These are phyloP conservation scores for Rhodotorula graminis DNA, from an alignment of 768 basidiomycete genomes.

Conservation along the genomic window DNA sequence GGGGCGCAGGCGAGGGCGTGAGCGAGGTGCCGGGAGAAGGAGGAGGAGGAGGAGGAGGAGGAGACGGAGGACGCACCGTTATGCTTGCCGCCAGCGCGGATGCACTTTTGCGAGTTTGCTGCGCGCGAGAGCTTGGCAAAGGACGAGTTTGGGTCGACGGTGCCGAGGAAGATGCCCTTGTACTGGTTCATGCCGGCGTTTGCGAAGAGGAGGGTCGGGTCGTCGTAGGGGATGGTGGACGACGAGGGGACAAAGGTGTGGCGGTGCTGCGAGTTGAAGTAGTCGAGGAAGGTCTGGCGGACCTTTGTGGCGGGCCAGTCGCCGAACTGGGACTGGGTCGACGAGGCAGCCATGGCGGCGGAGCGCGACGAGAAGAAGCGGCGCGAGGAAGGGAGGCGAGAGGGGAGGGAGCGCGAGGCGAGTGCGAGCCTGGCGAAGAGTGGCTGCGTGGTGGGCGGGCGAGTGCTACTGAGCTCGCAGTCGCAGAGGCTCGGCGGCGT, in stretches of 20 bases:
- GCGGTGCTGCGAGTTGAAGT: slow-evolving; percentile 59
- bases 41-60: background rate
- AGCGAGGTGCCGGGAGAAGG: background rate
- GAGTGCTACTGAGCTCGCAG: too few species aligned
- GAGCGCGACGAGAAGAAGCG: background rate
- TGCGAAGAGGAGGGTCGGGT: slow-evolving; percentile 93
- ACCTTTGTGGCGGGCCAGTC: slow-evolving; percentile 76
- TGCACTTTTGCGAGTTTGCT: slow-evolving; percentile 96
- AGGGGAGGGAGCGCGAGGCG: background rate
- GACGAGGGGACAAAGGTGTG: slow-evolving; percentile 90
- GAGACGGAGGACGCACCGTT: slow-evolving; percentile 59
- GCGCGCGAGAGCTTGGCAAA: slow-evolving; percentile 86
- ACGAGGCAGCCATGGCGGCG: background rate
- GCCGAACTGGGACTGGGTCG: slow-evolving; percentile 31
- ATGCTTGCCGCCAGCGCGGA: slow-evolving; percentile 96
- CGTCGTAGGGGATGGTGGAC: slow-evolving; percentile 91
- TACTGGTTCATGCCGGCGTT: slow-evolving; percentile 78
- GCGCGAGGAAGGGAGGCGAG: background rate
- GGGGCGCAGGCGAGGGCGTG: background rate
- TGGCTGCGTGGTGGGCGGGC: background rate
- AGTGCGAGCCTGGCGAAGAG: background rate
- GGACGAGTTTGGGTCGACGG: slow-evolving; percentile 89
- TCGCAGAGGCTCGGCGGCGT: too few species aligned
- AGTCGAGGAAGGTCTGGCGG: slow-evolving; percentile 84
- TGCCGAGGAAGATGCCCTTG: slow-evolving; percentile 96